Evolutionary conservation across 352 stramenopile genomes (phyloP), one percentile per base, ranked within the genome.

Genomic region (Saprolegnia parasitica): DNA sequence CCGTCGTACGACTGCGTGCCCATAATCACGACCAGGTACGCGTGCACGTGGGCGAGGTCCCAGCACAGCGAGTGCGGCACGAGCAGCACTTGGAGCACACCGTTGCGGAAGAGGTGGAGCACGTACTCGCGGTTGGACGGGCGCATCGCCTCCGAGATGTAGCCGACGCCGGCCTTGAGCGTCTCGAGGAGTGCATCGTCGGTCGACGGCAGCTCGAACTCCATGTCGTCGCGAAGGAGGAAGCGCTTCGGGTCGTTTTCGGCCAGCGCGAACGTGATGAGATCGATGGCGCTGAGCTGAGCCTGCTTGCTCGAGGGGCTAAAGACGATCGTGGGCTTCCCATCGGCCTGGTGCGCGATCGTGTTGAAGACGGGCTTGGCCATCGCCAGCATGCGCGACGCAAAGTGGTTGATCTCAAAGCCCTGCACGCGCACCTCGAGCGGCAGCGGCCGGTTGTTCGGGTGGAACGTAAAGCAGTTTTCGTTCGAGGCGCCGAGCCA

Each of bases 1-100:
- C 96, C 97, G 74, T 99, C 97, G 77, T 99, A 99, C 63, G 82
- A 88, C 76, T 99, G 93, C 4, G 97, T 98, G 49, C 97, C 97
- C 96, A 99, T 98, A 18, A 99, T 90, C 35, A 99, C 78, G 26
- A 99, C 95, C 71, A 99, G 81, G 71, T 96, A 97, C n/a, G 91
- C 83, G 21, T 72, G 78, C 40, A 90, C 78, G 50, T 91, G 76
- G 23, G 83, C 74, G 16, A 98, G 67, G 15, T 88, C 84, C 96
- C 96, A 99, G 42, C 91, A 97, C 65, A 99, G 83, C 39, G 91
- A 90, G 29, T 94, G 83, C n/a, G 96, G 94, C 29, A 96, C 89
- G n/a, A 99, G 81, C 49, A 99, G 77, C 21, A 99, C 89, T 72
- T 89, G 87, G 23, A 99, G 77, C 37, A 86, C 82, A 42, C 93